Conservation (phyloP, 2,329 filamentous ascomycete species). For the Talaromyces sp. region DNA sequence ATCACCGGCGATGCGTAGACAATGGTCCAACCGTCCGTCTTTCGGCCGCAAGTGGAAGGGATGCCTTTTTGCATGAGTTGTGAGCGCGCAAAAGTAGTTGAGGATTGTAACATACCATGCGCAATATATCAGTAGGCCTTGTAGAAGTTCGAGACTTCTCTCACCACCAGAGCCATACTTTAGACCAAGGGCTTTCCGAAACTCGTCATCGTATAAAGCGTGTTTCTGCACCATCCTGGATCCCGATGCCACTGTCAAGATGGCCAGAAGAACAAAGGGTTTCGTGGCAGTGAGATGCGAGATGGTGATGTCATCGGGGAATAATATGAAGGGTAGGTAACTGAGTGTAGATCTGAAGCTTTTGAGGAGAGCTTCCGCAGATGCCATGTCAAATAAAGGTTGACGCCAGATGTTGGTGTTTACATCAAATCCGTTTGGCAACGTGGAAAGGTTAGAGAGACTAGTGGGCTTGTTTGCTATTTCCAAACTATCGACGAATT, state of each 20-base stretch:
- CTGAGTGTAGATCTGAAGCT: constrained; percentile 2
- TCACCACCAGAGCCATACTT: constrained; percentile 9
- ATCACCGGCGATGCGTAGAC: constrained; percentile 2
- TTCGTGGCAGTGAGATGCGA: constrained; percentile 5
- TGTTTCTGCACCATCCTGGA: constrained; percentile 9
- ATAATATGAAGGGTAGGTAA: constrained; percentile 4
- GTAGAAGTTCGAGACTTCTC: constrained; percentile 5
- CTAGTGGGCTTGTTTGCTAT: background rate
- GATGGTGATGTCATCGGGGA: background rate
- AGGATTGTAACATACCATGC: background rate
- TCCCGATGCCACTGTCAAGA: constrained; percentile 7
- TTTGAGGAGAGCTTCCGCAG: constrained; percentile 7
- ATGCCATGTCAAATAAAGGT: constrained; percentile 9
- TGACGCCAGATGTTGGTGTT: constrained; percentile 5
- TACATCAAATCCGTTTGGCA: background rate
- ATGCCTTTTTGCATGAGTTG: constrained; percentile 1
- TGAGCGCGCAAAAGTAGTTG: background rate
- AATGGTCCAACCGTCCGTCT: constrained; percentile 3
- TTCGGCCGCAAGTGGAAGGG: constrained; percentile 8
- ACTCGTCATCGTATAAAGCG: constrained; percentile 9
- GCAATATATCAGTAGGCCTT: constrained; percentile 7
- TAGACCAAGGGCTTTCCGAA: constrained; percentile 8
- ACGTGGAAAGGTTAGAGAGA: background rate
- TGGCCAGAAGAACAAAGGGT: constrained; percentile 4
- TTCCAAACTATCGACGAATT: background rate